Evolutionary conservation across 148 eudicot genomes (phyloP), one percentile per base, ranked within the genome.

Genomic region (Arctostaphylos glauca): DNA sequence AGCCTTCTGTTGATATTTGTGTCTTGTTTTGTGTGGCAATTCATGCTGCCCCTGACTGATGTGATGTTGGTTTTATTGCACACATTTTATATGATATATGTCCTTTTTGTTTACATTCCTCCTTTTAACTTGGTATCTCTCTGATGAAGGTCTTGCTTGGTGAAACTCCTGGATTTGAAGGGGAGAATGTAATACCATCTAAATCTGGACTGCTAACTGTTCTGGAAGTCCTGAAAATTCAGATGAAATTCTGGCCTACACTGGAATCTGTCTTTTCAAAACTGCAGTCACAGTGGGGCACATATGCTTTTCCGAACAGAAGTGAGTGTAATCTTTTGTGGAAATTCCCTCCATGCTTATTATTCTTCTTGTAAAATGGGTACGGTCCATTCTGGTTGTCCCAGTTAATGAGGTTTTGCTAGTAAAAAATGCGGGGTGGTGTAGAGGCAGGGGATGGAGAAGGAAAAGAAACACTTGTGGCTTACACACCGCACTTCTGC

Each of bases 141-240:
- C 46, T 67, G 72, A 73, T 74, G 52, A 76, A 96, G 99, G 98
- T 92, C 74, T 90, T 96, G 88, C 98, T 96, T 82, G 99, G 99
- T 82, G 99, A 94, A 91, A 87, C 53, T 78, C 92, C 91, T 49
- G 89, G 52, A 74, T 48, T 81, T 72, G 81, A 89, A 77, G 82
- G 87, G 84, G 92, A 87, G 19, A 85, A 84, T 62, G 78, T 89
- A 81, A 78, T 81, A 53, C 99, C 98, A 5, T 81, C 98, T 55
- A 88, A 80, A 81, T 78, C 95, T 79, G 96, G 99, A 78, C 66
- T 94, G 84, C 86, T 85, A 64, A 87, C 97, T 81, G 90, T 94
- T 81, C 80, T 93, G 66, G 93, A 94, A 75, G 99, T 94, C 38
- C 49, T 92, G 83, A 89, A 88, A 85, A 91, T 94, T 83, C 99